phyloP scores from a whole-genome alignment of 345 rosid species.

The Bruguiera sexangula region DNA sequence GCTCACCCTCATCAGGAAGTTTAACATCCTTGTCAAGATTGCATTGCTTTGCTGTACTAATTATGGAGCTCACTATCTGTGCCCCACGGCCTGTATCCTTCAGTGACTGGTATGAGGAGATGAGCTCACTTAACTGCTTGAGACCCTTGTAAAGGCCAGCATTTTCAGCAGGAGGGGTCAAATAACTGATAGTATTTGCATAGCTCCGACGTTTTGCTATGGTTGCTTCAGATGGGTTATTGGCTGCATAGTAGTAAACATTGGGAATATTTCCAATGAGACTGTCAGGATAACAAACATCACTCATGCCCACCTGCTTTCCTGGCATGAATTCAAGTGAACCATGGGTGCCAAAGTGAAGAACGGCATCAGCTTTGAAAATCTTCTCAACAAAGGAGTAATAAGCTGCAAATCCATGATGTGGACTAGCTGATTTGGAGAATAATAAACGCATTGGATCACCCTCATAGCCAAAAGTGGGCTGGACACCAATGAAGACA shows the following conservation, averaged over 20 bases:
- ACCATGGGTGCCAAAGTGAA: constrained; percentile 98
- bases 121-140: constrained; percentile 92
- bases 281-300: constrained; percentile 88
- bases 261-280: constrained; percentile 97
- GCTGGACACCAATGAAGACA: constrained; percentile 95
- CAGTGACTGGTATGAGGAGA: constrained; percentile 92
- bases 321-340: constrained; percentile 99
- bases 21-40: constrained; percentile 93
- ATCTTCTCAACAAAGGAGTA: constrained; percentile 94
- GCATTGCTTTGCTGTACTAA: constrained; percentile 93
- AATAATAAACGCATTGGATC: constrained; percentile 96
- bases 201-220: constrained; percentile 97
- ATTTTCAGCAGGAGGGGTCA: constrained; percentile 99
- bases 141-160: constrained; percentile 99
- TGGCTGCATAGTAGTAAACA: constrained; percentile 92
- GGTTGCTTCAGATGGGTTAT: constrained; percentile 97
- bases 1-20: constrained; percentile 78
- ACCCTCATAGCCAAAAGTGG: constrained; percentile 98
- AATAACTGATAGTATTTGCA: constrained; percentile 91
- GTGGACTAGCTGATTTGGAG: constrained; percentile 98
- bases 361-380: constrained; percentile 94
- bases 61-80: constrained; percentile 89
- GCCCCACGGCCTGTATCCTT: constrained; percentile 91
- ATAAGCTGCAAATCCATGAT: constrained; percentile 95
- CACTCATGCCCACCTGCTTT: constrained; percentile 99